phyloP scores from a whole-genome alignment of 306 rosid genomes.

The Ormosia semicastrata region DNA sequence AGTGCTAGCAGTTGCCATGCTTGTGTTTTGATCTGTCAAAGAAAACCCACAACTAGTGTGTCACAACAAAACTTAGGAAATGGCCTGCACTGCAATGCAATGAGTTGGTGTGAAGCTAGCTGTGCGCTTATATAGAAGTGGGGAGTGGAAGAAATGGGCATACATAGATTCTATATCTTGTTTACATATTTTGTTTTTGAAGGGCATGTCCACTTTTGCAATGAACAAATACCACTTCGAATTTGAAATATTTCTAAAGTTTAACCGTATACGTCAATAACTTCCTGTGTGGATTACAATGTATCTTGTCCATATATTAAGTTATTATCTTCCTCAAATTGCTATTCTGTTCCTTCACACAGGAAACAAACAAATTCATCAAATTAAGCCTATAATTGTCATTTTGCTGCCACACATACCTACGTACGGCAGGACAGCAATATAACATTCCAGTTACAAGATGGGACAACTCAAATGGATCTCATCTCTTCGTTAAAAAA shows the following conservation, averaged over 20 bases:
- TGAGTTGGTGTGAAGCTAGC: neutral
- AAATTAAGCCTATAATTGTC: neutral
- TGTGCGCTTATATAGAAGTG: neutral
- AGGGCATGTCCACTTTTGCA: neutral
- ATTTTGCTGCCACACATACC: neutral
- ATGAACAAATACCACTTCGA: neutral
- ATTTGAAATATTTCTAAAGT: too few relatives aligned
- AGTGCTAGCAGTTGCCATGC: constrained; percentile 9
- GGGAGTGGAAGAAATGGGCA: neutral
- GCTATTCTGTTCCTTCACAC: neutral
- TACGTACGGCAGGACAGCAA: neutral
- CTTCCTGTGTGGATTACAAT: neutral
- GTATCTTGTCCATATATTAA: neutral
- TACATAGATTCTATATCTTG: neutral
- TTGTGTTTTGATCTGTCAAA: neutral
- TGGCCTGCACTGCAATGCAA: neutral
- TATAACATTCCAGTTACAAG: neutral
- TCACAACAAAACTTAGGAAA: neutral
- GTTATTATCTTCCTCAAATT: neutral
- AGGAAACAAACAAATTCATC: neutral
- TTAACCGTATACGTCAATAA: neutral
- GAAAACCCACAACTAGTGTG: neutral
- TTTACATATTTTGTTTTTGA: neutral
- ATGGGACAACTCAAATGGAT: neutral
- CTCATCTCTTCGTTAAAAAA: neutral